Conservation (phyloP, 768 basidiomycete genomes). For the Gloeostereum incarnatum region DNA sequence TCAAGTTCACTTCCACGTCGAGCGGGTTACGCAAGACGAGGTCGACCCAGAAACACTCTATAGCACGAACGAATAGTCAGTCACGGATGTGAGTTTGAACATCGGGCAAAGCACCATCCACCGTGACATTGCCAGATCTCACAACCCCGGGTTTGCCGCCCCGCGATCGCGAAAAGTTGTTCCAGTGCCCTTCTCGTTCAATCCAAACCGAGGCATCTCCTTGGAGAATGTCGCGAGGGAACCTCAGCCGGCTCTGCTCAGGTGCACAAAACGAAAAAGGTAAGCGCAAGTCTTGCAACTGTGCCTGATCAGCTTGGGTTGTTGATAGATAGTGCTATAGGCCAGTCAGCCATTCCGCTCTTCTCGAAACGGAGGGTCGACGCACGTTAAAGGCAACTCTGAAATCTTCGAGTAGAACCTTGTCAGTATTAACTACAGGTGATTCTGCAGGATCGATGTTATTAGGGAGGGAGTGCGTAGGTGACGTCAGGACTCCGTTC, state of each 20-base stretch:
- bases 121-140: constrained; percentile 46
- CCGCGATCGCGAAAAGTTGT: constrained; percentile 40
- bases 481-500: background rate
- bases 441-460: constrained; percentile 14
- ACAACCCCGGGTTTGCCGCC: constrained; percentile 48
- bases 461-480: constrained; percentile 12
- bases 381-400: constrained; percentile 74
- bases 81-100: background rate
- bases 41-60: constrained; percentile 77
- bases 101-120: constrained; percentile 40
- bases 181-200: constrained; percentile 58
- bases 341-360: no score
- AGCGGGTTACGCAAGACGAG: constrained; percentile 63
- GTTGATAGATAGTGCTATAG: constrained; percentile 68
- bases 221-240: constrained; percentile 38
- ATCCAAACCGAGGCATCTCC: constrained; percentile 48
- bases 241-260: constrained; percentile 45
- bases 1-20: constrained; percentile 61
- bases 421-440: constrained; percentile 38
- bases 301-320: constrained; percentile 30
- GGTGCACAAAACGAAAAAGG: constrained; percentile 61
- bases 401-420: constrained; percentile 81
- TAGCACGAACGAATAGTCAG: constrained; percentile 6
- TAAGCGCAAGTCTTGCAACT: constrained; percentile 42
- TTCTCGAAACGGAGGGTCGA: constrained; percentile 2